A percentile compares a stretch with the other conserved stretches of the same genome.
Conservation (phyloP, 495 filamentous ascomycete species). For the Penicillium coffeae region DNA sequence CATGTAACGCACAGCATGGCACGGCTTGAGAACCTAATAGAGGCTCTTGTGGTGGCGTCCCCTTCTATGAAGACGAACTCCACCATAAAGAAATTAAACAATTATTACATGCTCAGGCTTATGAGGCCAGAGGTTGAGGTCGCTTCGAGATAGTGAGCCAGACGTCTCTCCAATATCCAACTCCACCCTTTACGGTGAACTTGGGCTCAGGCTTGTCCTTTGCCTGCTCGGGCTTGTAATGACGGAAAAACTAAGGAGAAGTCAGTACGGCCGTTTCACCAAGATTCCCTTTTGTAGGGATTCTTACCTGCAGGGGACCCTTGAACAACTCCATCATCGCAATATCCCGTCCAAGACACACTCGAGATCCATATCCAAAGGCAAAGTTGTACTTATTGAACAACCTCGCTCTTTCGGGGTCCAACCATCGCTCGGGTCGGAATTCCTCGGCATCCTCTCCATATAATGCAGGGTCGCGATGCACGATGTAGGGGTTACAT, state of each 20-base stretch:
- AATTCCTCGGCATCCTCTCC: slow-evolving; percentile 43
- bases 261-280: no score
- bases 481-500: slow-evolving; percentile 51
- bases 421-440: slow-evolving; percentile 40
- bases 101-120: neutral
- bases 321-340: slow-evolving; percentile 57
- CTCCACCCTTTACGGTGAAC: slow-evolving; percentile 45
- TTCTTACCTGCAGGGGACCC: slow-evolving; percentile 42
- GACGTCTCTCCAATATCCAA: slow-evolving; percentile 45
- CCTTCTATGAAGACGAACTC: no score
- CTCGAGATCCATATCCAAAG: slow-evolving; percentile 52
- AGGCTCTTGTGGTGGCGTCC: no score
- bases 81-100: no score
- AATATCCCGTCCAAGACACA: slow-evolving; percentile 53
- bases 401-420: slow-evolving; percentile 36
- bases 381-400: slow-evolving; percentile 50
- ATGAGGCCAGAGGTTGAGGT: neutral
- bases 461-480: slow-evolving; percentile 48
- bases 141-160: slow-evolving; percentile 43
- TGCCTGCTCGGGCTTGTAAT: slow-evolving; percentile 29
- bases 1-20: no score
- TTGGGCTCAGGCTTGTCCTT: slow-evolving; percentile 29
- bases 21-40: no score
- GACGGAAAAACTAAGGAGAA: slow-evolving; percentile 33
- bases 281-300: no score